Conservation (phyloP, 179 eudicot species). For the Dionaea muscipula region DNA sequence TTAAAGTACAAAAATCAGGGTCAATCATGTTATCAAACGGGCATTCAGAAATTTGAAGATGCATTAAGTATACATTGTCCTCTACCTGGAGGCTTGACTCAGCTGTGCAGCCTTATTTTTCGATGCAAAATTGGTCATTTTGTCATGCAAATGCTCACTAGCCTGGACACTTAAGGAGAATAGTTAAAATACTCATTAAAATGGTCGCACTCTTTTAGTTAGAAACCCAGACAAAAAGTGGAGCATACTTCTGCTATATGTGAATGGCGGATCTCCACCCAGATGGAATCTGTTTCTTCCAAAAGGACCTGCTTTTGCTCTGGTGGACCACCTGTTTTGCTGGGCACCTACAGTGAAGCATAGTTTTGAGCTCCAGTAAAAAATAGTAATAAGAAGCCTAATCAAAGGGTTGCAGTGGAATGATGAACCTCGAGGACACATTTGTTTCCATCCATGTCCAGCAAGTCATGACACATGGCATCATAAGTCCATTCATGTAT, state of each 20-base stretch:
- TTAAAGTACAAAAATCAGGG: too few relatives aligned
- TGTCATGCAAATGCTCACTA: conserved; percentile 80
- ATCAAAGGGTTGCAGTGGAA: not conserved
- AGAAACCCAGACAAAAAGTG: conserved; percentile 3
- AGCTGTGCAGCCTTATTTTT: conserved; percentile 93
- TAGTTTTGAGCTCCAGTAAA: conserved; percentile 2
- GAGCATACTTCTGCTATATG: conserved; percentile 88
- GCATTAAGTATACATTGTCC: conserved; percentile 12
- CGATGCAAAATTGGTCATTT: conserved; percentile 67
- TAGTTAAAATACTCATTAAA: conserved; percentile 7
- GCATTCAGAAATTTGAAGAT: too few relatives aligned
- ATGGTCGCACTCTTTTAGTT: not conserved
- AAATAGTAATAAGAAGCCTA: conserved; percentile 6
- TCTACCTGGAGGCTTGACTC: conserved; percentile 41
- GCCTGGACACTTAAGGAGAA: conserved; percentile 43
- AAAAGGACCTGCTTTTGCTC: conserved; percentile 69
- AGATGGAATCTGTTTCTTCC: conserved; percentile 85
- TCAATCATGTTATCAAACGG: too few relatives aligned
- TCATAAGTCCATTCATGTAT: conserved; percentile 99
- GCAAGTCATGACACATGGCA: conserved; percentile 96
- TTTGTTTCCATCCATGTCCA: conserved; percentile 93
- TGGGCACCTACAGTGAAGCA: conserved; percentile 35
- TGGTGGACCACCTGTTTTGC: conserved; percentile 67
- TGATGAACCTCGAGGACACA: conserved; percentile 60
- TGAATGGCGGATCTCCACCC: conserved; percentile 84